Base-by-base conservation (phyloP, 2,329 filamentous ascomycete species). In the Neofusicoccum kwambonambiense region DNA sequence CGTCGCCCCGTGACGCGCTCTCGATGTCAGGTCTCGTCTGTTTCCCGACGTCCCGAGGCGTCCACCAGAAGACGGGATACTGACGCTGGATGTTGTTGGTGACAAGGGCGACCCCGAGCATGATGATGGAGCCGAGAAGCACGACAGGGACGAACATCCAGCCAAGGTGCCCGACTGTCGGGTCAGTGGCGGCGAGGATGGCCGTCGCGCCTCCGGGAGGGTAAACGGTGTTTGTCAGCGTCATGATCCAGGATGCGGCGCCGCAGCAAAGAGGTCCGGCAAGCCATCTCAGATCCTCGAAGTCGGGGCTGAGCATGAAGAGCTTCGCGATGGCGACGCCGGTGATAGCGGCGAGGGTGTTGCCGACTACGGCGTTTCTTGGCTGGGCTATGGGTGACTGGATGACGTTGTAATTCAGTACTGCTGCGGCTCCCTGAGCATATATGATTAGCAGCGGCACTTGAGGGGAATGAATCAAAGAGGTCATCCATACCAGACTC, bases 131-230 rank as follows among this genome's bases (percentile, higher is more conserved):
- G 2, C 78, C 79, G 65, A 81, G 71, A 65, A 79, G 67, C 3
- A 83, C 74, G 7, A 83, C 67, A 0, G 75, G 75, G 0, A 81
- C 75, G 66, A 78, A 82, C 42, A 74, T 74, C 81, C 81, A 83
- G 2, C 80, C 80, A 75, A 83, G 76, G 0, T 70, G 73, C 13
- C 75, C 78, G 31, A 81, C 74, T 2, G 72, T 69, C 2, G 76
- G 70, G 3, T 78, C 72, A 3, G 77, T 79, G 5, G 77, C 76
- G 0, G 81, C 80, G 27, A 83, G 70, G 1, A 83, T 75, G 2
- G 81, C 81, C 9, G 80, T 82, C 0, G 81, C 81, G 22, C 81
- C 81, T 17, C 81, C 81, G 7, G 81, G 81, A n/a, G 81, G 81
- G 68, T 83, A 81, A 1, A 82, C 76, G 1, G 80, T 82, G 51